Evolutionary conservation across 192 early-diverging fungal species (phyloP), one percentile per base, ranked within the genome.

Genomic region (Coemansia asiatica): DNA sequence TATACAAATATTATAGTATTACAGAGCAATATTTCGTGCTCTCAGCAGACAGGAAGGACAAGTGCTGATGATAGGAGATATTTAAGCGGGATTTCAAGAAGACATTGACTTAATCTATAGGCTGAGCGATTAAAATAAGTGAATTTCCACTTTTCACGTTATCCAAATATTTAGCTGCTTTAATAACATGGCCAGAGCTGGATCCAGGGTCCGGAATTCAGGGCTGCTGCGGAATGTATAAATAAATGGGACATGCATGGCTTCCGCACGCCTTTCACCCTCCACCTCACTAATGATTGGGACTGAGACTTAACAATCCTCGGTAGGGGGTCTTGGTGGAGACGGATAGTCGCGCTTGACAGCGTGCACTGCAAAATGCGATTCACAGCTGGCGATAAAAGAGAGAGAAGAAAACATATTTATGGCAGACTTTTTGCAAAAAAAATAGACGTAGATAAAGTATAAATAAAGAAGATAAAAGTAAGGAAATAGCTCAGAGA

Each of bases 291-390:
- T 12, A 36, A 12, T 36, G 35, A 36, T 36, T 36, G 6, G 35
- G 35, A 12, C 35, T 36, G 8, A 36, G 6, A 22, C 21, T 53
- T 53, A 25, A 53, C 50, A 53, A 10, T 69, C 64, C 40, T 76
- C 74, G 33, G 35, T 25, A 25, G 74, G 68, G 16, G 74, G 74
- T 46, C 74, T 62, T 47, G 64, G 64, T 26, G 74, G 74, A 29
- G 54, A 31, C 1, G 74, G 74, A 29, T 76, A 76, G 64, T 76
- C 74, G 33, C 74, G 68, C 18, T 59, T 55, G 33, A 57, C 33
- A 36, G 50, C n/a, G 50, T 53, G 23, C 50, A 25, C 50, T 1
- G 23, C 22, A 19, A 53, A 36, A 0, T 10, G 13, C 35, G 35
- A 12, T 1, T 6, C 35, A 12, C 8, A 10, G 35, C 35, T 36